These are phyloP conservation scores for Cyclocybe cylindracea DNA, from an alignment of 768 basidiomycete genomes.

Conservation along the genomic window DNA sequence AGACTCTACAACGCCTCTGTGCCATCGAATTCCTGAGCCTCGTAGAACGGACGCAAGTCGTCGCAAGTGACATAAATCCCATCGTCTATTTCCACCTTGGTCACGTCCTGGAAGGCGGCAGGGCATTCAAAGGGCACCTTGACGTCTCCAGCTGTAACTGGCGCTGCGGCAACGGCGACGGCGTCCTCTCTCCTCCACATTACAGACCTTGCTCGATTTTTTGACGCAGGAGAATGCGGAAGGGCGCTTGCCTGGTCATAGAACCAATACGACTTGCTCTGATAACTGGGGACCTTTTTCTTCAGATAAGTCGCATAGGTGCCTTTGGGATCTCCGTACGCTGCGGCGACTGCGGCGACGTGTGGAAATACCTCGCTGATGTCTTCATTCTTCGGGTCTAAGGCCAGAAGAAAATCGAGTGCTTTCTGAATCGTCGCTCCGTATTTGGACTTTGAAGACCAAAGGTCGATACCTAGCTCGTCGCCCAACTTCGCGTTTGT, in stretches of 20 bases:
- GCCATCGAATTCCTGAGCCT: background rate
- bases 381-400: slow-evolving; percentile 43
- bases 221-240: slow-evolving; percentile 33
- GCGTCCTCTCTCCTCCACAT: slow-evolving; percentile 12
- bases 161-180: background rate
- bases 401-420: slow-evolving; percentile 44
- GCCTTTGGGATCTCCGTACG: slow-evolving; percentile 54
- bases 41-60: slow-evolving; percentile 40
- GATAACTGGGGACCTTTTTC: slow-evolving; percentile 31
- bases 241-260: slow-evolving; percentile 47
- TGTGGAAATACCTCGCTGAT: slow-evolving; percentile 44
- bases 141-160: background rate
- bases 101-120: slow-evolving; percentile 28
- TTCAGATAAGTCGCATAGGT: slow-evolving; percentile 47
- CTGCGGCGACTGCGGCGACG: slow-evolving; percentile 51
- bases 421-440: slow-evolving; percentile 56
- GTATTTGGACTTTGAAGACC: slow-evolving; percentile 46
- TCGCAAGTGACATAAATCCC: slow-evolving; percentile 46
- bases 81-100: slow-evolving; percentile 40
- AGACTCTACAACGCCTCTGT: background rate
- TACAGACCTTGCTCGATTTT: slow-evolving; percentile 16
- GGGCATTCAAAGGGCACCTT: slow-evolving; percentile 36
- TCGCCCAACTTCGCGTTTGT: slow-evolving; percentile 56
- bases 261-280: slow-evolving; percentile 43
- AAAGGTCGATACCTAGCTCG: slow-evolving; percentile 48